phyloP scores from a whole-genome alignment of 768 basidiomycete genomes.

The Termitomyces sp. region DNA sequence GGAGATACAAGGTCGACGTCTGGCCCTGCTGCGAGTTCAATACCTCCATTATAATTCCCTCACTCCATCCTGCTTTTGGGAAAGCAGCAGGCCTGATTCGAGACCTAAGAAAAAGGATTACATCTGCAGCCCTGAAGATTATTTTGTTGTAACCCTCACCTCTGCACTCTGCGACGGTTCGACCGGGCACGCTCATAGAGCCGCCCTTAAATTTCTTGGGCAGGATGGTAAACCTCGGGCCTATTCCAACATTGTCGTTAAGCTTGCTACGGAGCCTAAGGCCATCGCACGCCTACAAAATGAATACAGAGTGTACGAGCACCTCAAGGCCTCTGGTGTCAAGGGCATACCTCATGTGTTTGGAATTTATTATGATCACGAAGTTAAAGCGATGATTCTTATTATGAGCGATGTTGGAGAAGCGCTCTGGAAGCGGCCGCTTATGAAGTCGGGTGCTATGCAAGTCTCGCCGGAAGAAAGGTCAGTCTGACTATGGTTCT shows the following conservation, averaged over 20 bases:
- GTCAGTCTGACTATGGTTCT: not conserved
- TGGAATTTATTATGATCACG: slow-evolving; percentile 17
- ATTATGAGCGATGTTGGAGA: slow-evolving; percentile 17
- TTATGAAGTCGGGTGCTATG: not conserved
- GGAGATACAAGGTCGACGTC: not conserved
- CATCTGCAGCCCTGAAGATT: not conserved
- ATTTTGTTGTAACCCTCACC: slow-evolving; percentile 7
- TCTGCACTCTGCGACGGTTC: slow-evolving; percentile 11
- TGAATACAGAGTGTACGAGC: slow-evolving; percentile 17
- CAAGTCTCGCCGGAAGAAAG: slow-evolving; percentile 3
- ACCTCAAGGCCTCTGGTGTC: slow-evolving; percentile 8
- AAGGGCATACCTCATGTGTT: slow-evolving; percentile 12
- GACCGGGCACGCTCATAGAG: slow-evolving; percentile 13
- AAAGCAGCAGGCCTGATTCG: not conserved
- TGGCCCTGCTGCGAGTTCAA: slow-evolving; percentile 9
- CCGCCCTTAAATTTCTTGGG: slow-evolving; percentile 5
- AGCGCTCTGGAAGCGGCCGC: slow-evolving; percentile 5
- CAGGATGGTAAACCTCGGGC: not conserved
- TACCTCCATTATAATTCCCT: slow-evolving; percentile 10
- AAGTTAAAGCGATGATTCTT: slow-evolving; percentile 11
- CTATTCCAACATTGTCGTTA: slow-evolving; percentile 11
- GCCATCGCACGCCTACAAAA: slow-evolving; percentile 11
- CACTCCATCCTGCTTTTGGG: slow-evolving; percentile 7
- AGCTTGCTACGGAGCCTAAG: slow-evolving; percentile 8
- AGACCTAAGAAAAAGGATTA: not conserved